These are phyloP conservation scores for Triticum monococcum DNA, from an alignment of 176 grass and related monocot genomes.

Conservation along the genomic window DNA sequence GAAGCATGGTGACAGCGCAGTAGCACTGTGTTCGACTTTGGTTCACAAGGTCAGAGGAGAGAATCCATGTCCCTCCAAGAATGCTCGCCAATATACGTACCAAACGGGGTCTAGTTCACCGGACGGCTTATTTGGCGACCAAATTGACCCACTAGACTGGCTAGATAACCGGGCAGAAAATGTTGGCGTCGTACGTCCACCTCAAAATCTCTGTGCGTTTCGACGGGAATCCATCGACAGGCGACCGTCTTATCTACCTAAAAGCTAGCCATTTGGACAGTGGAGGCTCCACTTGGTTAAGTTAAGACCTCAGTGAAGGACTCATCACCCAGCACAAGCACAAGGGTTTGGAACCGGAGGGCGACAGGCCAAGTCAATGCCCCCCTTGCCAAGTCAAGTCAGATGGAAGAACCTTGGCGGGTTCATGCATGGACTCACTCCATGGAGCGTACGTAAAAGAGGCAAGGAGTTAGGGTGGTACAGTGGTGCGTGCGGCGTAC, in stretches of 20 bases:
- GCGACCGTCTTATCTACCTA: not conserved
- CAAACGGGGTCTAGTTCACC: not conserved
- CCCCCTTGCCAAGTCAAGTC: not conserved
- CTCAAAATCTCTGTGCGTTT: not conserved
- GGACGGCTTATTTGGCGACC: not conserved
- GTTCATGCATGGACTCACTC: not conserved
- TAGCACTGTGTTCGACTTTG: not conserved
- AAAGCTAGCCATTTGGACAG: not conserved
- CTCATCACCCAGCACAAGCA: conserved; percentile 23
- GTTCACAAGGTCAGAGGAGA: not conserved
- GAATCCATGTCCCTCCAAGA: not conserved
- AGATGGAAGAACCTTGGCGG: not conserved
- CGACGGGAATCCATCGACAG: not conserved
- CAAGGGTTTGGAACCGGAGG: conserved; percentile 7
- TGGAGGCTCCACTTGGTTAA: not conserved
- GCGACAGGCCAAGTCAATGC: conserved; percentile 21
- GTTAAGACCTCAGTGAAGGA: not conserved
- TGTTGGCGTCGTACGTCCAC: not conserved
- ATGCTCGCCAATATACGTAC: not conserved
- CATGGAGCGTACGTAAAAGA: not conserved
- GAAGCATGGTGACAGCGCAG: not conserved
- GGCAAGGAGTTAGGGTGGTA: not conserved
- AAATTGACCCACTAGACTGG: not conserved
- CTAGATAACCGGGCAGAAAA: not conserved
- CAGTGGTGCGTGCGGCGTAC: conserved; percentile 24